These are phyloP conservation scores for Panaeolus papilionaceus DNA, from an alignment of 768 basidiomycete genomes.

Conservation along the genomic window DNA sequence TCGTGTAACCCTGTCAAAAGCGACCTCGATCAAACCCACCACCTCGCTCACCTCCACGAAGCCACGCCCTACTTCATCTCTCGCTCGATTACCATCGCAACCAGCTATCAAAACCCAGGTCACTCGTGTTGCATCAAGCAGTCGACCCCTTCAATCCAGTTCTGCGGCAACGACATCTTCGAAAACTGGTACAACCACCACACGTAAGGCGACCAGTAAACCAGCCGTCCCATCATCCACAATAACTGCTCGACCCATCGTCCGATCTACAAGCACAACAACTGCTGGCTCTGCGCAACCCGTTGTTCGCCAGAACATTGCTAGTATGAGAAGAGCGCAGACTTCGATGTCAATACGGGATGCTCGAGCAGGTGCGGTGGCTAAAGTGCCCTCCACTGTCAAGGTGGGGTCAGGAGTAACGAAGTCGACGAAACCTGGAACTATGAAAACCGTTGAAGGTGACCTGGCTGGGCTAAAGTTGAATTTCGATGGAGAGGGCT, in stretches of 20 bases:
- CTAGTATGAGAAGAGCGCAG: slow-evolving; percentile 5
- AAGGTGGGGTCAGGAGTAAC: not conserved
- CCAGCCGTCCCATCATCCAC: not conserved
- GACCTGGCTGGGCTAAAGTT: not conserved
- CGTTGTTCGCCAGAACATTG: not conserved
- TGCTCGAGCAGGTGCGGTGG: not conserved
- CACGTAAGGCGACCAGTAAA: not conserved
- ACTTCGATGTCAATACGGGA: not conserved
- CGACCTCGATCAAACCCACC: not conserved
- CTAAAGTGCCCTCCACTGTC: not conserved
- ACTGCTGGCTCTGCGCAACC: not conserved
- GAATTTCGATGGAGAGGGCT: not conserved
- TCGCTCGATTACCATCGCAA: not conserved
- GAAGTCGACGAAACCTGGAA: not conserved
- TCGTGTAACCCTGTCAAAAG: not conserved
- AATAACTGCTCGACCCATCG: not conserved
- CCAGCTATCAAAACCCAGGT: not conserved
- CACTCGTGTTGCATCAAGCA: not conserved
- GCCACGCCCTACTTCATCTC: not conserved
- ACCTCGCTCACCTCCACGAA: not conserved
- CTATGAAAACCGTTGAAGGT: not conserved
- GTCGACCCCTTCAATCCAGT: not conserved
- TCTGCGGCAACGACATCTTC: not conserved
- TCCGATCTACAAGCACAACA: not conserved
- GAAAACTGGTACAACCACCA: not conserved